Evolutionary conservation across 1,139 yeast species (phyloP), one percentile per base, ranked within the genome.

Genomic region (Candida sanyaensis): DNA sequence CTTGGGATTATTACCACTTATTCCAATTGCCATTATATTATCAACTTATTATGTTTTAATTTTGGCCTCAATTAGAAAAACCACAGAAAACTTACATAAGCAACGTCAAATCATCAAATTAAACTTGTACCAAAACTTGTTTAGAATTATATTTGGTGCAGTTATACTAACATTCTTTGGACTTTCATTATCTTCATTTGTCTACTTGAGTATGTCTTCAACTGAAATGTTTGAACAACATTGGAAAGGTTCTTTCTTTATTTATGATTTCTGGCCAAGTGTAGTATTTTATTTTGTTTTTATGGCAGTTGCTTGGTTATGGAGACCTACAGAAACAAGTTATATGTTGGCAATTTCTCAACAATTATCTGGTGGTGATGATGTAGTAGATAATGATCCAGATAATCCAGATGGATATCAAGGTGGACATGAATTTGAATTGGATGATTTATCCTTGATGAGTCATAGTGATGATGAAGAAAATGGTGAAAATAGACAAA

Each of bases 311-410:
- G 89, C 97, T 10, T 84, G 91, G 75, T 81, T 93, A 55, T 95
- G 99, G 99, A 84, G 99, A 68, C 99, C 99, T 43, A 92, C 98
- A 0, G 96, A 88, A 59, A 90, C 96, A 38, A 91, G 96, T 55
- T 87, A 92, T 61, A 85, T 96, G 81, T 81, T 93, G 64, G 99
- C 98, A 17, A 92, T 92, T 57, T 90, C 97, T 4, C 91, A 90
- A 50, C 98, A 95, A 70, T 74, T 93, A 48, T 88, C 97, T 27
- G 89, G 92, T 36, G 91, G 85, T 52, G 79, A 71, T 36, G 64
- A 56, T 12, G 88, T 84, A 42, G 88, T 83, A 50, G 83, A 80
- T 37, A 86, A 79, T 36, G 89, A 83, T 43, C 65, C 52, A 10
- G 59, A 53, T 8, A 69, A 69, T n/a, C 67, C 43, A 36, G 44